Percentiles rank a stretch among this genome's conserved stretches.
Conservation (phyloP, 768 basidiomycete species). For the Mycena leptocephala region DNA sequence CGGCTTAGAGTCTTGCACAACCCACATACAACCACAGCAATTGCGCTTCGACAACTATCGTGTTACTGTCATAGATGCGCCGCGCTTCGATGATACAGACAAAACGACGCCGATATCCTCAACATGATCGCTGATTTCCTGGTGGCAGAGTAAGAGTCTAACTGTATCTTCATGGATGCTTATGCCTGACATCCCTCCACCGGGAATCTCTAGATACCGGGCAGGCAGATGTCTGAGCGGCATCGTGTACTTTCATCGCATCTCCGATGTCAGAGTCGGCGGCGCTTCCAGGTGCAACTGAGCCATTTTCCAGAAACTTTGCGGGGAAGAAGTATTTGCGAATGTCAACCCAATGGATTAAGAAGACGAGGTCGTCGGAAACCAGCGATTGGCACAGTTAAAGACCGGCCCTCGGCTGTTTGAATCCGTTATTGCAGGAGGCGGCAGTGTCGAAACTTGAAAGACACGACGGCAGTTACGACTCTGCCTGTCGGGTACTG, state of each 20-base stretch:
- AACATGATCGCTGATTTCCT: slow-evolving; percentile 34
- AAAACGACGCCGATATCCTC: slow-evolving; percentile 42
- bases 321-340: slow-evolving; percentile 59
- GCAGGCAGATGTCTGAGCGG: slow-evolving; percentile 50
- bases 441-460: slow-evolving; percentile 52
- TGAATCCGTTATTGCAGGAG: slow-evolving; percentile 58
- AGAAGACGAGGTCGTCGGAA: slow-evolving; percentile 50
- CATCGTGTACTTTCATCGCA: slow-evolving; percentile 64
- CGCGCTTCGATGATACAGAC: slow-evolving; percentile 42
- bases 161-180: background rate
- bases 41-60: slow-evolving; percentile 7
- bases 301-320: slow-evolving; percentile 64
- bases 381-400: slow-evolving; percentile 46
- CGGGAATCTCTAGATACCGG: slow-evolving; percentile 39
- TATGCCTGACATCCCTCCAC: background rate
- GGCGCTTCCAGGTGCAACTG: slow-evolving; percentile 61
- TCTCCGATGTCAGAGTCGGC: slow-evolving; percentile 57
- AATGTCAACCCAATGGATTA: slow-evolving; percentile 67
- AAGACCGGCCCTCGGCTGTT: slow-evolving; percentile 55
- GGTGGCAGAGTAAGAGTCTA: background rate
- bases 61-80: slow-evolving; percentile 41
- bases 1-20: slow-evolving; percentile 54
- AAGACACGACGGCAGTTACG: slow-evolving; percentile 53
- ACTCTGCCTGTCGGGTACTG: slow-evolving; percentile 57
- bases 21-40: slow-evolving; percentile 42